A percentile compares a stretch with the other conserved stretches of the same genome.
Conservation (phyloP, 2,329 filamentous ascomycete genomes). For the Saccharata proteae region DNA sequence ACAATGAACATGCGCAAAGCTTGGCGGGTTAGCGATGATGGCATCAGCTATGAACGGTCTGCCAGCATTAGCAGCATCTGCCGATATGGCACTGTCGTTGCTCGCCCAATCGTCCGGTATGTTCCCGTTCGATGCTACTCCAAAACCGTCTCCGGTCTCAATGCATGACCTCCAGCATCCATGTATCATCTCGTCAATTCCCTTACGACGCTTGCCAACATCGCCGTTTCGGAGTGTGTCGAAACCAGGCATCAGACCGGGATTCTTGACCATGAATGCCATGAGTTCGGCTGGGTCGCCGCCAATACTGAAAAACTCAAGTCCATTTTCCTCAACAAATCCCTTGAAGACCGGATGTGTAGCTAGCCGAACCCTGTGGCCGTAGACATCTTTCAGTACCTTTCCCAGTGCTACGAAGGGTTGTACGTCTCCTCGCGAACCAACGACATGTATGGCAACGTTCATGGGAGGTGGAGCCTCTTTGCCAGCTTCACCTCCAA, state of each 20-base stretch:
- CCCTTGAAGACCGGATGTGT: slow-evolving; percentile 38
- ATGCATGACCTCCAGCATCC: slow-evolving; percentile 83
- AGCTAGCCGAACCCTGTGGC: slow-evolving; percentile 35
- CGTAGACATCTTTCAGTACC: slow-evolving; percentile 36
- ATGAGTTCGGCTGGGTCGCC: slow-evolving; percentile 39
- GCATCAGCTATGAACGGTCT: slow-evolving; percentile 70
- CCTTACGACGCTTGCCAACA: slow-evolving; percentile 59
- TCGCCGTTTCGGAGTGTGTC: slow-evolving; percentile 67
- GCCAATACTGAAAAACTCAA: slow-evolving; percentile 41
- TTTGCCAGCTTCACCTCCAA: slow-evolving; percentile 52
- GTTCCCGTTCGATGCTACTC: slow-evolving; percentile 39
- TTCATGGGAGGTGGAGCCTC: slow-evolving; percentile 37
- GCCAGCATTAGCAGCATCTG: slow-evolving; percentile 21
- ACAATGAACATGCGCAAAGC: slow-evolving; percentile 63
- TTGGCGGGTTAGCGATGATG: slow-evolving; percentile 68
- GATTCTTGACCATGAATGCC: slow-evolving; percentile 86
- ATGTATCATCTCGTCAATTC: slow-evolving; percentile 66
- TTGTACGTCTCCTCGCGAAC: slow-evolving; percentile 38
- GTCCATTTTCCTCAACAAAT: slow-evolving; percentile 36
- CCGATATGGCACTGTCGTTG: slow-evolving; percentile 29
- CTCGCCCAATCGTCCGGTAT: slow-evolving; percentile 39
- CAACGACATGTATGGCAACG: slow-evolving; percentile 37
- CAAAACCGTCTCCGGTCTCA: slow-evolving; percentile 57
- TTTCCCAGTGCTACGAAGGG: slow-evolving; percentile 39
- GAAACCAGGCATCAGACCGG: slow-evolving; percentile 72